Evolutionary conservation across 768 basidiomycete genomes (phyloP), one percentile per base, ranked within the genome.

Genomic region (Lactifluus piperatus): DNA sequence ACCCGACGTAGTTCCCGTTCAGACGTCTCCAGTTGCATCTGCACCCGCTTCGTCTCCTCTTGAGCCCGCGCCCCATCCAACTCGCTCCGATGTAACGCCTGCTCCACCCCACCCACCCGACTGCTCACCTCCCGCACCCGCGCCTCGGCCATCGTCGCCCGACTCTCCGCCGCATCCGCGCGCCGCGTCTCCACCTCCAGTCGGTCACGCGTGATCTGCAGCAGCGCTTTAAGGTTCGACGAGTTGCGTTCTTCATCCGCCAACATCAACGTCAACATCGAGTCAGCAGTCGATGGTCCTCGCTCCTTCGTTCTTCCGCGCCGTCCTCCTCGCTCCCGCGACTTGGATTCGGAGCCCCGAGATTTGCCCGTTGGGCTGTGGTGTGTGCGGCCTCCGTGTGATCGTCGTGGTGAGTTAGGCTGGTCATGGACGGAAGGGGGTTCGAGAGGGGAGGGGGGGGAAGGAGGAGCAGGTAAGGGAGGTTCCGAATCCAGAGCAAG

Each of bases 231-330:
- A 30, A 65, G 57, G 37, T 60, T 63, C 53, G 60, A 59, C 37
- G 64, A 56, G 54, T 65, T 63, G 41, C 64, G 62, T 44, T 65
- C 64, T 36, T 63, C 62, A 51, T 65, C 64, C 39, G 48, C 64
- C 39, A 65, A 52, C 64, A 65, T 63, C 32, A 65, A 20, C n/a
- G 60, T 60, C 54, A 65, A 37, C 62, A 65, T 60, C 48, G 62
- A 59, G 32, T 53, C 59, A 22, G 24, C 56, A 57, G 8, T 44
- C 10, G 62, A 59, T 5, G 61, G 47, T 5, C 54, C 57, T 6
- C 63, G 61, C 16, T 58, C 53, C 51, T 48, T 26, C 3, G 37
- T 36, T 36, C 48, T 47, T 24, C 43, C 59, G 18, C 55, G 45
- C 16, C 50, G 50, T 5, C 59, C 60, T 10, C 41, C 41, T 20